Conservation (phyloP, 164 flowering plant species). For the Dillenia turbinata region DNA sequence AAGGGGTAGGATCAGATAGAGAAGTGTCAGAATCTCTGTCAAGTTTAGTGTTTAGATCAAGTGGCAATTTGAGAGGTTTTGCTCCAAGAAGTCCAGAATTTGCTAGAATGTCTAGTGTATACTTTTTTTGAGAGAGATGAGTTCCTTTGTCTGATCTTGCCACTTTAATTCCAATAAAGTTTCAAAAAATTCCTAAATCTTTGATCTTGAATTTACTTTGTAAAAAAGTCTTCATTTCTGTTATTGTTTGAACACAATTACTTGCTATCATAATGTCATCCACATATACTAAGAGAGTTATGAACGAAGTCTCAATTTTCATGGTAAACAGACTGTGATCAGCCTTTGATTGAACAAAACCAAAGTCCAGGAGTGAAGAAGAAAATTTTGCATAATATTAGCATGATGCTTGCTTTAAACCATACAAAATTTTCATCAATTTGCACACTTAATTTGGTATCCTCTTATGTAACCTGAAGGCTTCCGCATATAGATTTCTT, state of each 20-base stretch:
- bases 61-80: background rate
- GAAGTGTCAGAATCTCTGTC: too few relatives aligned
- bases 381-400: background rate
- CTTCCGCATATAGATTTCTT: slow-evolving; percentile 4
- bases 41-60: slow-evolving; percentile 3
- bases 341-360: slow-evolving; percentile 1
- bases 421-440: slow-evolving; percentile 2
- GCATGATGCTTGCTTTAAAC: slow-evolving; percentile 2
- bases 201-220: background rate
- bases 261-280: slow-evolving; percentile 1
- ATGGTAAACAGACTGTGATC: background rate
- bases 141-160: slow-evolving; percentile 1
- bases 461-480: background rate
- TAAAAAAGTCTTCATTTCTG: background rate
- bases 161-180: slow-evolving; percentile 10
- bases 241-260: background rate
- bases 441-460: slow-evolving; percentile 1
- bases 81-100: background rate
- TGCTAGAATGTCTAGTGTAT: slow-evolving; percentile 1
- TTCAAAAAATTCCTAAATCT: slow-evolving; percentile 3
- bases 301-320: too few relatives aligned
- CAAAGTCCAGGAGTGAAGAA: background rate
- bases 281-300: background rate
- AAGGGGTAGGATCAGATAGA: background rate
- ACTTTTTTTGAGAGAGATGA: slow-evolving; percentile 1